Conservation (phyloP, 2,329 filamentous ascomycete genomes). For the Alternaria sp. region DNA sequence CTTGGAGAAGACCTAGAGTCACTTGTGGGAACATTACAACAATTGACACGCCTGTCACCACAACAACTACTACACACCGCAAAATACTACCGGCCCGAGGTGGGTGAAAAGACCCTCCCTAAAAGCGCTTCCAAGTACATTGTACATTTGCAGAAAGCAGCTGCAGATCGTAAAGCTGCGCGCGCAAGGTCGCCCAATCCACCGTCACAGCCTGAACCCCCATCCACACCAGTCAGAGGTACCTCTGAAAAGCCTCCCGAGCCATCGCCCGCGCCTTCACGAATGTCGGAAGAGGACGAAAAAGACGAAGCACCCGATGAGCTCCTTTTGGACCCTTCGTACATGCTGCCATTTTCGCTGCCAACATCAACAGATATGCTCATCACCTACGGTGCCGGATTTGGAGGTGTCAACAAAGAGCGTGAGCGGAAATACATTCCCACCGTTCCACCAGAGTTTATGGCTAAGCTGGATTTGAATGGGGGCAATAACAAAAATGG, state of each 20-base stretch:
- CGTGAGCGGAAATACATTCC: slow-evolving; percentile 95
- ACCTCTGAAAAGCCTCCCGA: slow-evolving; percentile 34
- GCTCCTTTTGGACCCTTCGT: slow-evolving; percentile 84
- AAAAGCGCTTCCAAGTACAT: slow-evolving; percentile 92
- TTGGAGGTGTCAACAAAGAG: slow-evolving; percentile 91
- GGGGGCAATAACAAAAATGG: slow-evolving; percentile 49
- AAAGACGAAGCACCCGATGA: slow-evolving; percentile 76
- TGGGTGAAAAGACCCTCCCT: slow-evolving; percentile 89
- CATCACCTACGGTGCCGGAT: slow-evolving; percentile 91
- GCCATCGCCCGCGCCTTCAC: slow-evolving; percentile 45
- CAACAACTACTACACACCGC: slow-evolving; percentile 92
- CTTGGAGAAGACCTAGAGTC: slow-evolving; percentile 90
- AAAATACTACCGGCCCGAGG: slow-evolving; percentile 92
- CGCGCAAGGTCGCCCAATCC: slow-evolving; percentile 44
- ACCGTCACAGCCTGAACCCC: slow-evolving; percentile 48
- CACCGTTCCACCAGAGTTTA: slow-evolving; percentile 90
- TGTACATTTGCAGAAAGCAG: slow-evolving; percentile 78
- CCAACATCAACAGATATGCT: slow-evolving; percentile 98
- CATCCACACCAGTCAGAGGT: slow-evolving; percentile 45
- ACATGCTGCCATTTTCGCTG: slow-evolving; percentile 94
- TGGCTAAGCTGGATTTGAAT: slow-evolving; percentile 80
- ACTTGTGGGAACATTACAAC: slow-evolving; percentile 86
- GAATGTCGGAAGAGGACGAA: slow-evolving; percentile 61
- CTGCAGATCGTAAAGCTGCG: slow-evolving; percentile 58
- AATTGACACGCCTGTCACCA: slow-evolving; percentile 83